Evolutionary conservation across 2,329 filamentous ascomycete species (phyloP).

Genomic region (Colletotrichum liaoningense): DNA sequence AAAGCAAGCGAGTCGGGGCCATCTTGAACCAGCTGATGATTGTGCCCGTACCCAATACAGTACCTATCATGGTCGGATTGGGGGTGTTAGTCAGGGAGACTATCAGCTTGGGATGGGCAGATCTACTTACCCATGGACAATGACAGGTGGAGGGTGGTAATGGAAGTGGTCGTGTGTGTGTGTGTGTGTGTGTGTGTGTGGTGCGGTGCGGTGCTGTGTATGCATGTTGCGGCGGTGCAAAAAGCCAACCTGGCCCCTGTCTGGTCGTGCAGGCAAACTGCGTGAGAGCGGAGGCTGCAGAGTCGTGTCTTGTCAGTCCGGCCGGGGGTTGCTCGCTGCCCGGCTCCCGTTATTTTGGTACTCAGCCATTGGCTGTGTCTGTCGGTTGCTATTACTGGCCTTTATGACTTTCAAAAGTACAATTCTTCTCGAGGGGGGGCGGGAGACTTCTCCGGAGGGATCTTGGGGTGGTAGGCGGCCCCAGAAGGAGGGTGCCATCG

Average conservation of each 20-base stretch:
- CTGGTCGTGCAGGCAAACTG: constrained; percentile 31
- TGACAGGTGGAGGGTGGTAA: constrained; percentile 6
- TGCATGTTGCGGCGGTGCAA: constrained; percentile 34
- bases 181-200: background rate
- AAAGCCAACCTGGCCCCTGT: constrained; percentile 21
- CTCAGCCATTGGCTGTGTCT: constrained; percentile 9
- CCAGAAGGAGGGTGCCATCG: constrained; percentile 23
- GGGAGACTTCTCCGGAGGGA: constrained; percentile 16
- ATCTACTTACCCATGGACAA: constrained; percentile 10
- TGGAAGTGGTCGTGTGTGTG: constrained; percentile 9
- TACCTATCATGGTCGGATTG: constrained; percentile 15
- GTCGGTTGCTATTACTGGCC: constrained; percentile 32
- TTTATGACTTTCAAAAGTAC: constrained; percentile 6
- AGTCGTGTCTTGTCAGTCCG: constrained; percentile 22
- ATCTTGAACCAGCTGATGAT: constrained; percentile 27
- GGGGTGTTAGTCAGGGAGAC: constrained; percentile 18
- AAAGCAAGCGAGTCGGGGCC: constrained; percentile 32
- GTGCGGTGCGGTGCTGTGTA: constrained; percentile 22
- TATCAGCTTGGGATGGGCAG: constrained; percentile 10
- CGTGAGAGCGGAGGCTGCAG: constrained; percentile 27
- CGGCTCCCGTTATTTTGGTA: constrained; percentile 22
- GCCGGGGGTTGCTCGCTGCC: constrained; percentile 9
- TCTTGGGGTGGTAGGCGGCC: constrained; percentile 7
- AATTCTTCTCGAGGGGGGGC: background rate
- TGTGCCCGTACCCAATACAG: constrained; percentile 19